phyloP scores from a whole-genome alignment of 257 asterid genomes.

The Paulownia fortunei region DNA sequence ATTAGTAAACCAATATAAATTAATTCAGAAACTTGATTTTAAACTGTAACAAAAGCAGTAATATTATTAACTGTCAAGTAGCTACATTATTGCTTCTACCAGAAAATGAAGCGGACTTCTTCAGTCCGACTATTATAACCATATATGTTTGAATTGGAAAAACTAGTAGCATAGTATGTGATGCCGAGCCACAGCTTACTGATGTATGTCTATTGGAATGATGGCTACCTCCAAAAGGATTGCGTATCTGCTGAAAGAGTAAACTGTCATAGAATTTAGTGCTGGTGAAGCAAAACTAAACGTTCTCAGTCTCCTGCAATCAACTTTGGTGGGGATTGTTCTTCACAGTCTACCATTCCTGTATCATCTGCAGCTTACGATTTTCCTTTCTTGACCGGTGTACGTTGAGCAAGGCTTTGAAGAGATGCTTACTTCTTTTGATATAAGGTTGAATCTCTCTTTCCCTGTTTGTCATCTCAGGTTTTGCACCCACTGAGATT shows the following conservation, averaged over 20 bases:
- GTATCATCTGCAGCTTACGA: slow-evolving; percentile 36
- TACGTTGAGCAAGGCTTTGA: slow-evolving; percentile 63
- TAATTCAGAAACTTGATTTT: not conserved
- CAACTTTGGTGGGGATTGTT: not conserved
- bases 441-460: slow-evolving; percentile 50
- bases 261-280: not conserved
- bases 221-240: not conserved
- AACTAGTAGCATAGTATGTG: not conserved
- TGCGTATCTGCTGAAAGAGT: not conserved
- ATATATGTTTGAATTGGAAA: not conserved
- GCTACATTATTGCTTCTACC: not conserved
- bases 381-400: slow-evolving; percentile 53
- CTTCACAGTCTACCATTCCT: slow-evolving; percentile 6
- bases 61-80: not conserved
- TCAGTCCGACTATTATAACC: not conserved
- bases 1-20: not conserved
- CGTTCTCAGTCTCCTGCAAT: not conserved
- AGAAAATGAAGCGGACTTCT: not conserved
- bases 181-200: not conserved
- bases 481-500: slow-evolving; percentile 32
- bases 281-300: not conserved
- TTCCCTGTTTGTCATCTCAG: slow-evolving; percentile 41
- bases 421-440: slow-evolving; percentile 60
- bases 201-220: not conserved
- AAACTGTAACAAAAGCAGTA: not conserved